A percentile compares a stretch with the other conserved stretches of the same genome.
Conservation (phyloP, 106 monocot genomes). For the Dendrobium nobile region DNA sequence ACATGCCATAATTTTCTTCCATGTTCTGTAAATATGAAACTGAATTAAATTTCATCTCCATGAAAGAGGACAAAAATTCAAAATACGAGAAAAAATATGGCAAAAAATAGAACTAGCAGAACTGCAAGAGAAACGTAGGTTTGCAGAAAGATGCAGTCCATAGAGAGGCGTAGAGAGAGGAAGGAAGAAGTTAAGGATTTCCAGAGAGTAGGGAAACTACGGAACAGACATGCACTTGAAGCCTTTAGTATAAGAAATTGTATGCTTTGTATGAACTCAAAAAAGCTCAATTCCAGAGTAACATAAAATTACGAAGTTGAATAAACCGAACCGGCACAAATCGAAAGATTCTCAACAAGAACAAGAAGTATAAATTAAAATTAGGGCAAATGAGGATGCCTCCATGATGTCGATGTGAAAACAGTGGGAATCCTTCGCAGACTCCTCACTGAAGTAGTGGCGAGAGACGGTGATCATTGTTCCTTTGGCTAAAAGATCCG, state of each 20-base stretch:
- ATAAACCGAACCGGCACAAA: background rate
- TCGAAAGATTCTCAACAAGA: background rate
- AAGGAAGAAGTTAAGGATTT: background rate
- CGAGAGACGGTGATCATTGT: conserved; percentile 38
- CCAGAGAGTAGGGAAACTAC: background rate
- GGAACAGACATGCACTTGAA: background rate
- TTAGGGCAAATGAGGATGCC: conserved; percentile 15
- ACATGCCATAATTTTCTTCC: conserved; percentile 87
- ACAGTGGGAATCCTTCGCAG: conserved; percentile 24
- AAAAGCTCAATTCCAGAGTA: background rate
- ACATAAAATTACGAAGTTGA: background rate
- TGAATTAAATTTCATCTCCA: background rate
- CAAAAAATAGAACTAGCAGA: background rate
- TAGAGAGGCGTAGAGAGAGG: background rate
- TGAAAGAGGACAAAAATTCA: background rate
- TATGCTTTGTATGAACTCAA: no score
- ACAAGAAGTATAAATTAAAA: background rate
- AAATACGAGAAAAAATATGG: background rate
- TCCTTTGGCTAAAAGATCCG: background rate
- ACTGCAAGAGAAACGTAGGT: background rate
- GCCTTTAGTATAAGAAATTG: no score
- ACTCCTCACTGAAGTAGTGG: conserved; percentile 51
- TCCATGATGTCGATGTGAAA: conserved; percentile 57
- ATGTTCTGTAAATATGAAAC: conserved; percentile 42
- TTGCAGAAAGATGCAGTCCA: background rate